Base-by-base conservation (phyloP, 257 asterid species). In the Penstemon davidsonii region DNA sequence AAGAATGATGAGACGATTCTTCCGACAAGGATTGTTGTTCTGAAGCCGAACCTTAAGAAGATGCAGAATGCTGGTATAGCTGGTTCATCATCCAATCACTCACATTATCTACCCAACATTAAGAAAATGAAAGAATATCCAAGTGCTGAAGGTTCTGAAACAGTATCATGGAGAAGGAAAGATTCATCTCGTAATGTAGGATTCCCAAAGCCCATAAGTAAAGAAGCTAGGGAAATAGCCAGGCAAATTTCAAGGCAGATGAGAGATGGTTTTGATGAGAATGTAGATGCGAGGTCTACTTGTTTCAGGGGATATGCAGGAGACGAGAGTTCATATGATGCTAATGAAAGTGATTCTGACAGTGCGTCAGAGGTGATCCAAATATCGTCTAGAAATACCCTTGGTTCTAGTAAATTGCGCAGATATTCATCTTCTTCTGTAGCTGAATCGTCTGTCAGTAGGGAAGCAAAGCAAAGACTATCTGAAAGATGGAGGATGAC, bases 401-500 rank as follows among this genome's bases (percentile, higher is more conserved):
- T 67, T 59, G 55, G 73, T 39, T 56, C 79, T 78, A 72, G 54
- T 47, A 55, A 76, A 55, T 55, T 58, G 70, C 47, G 52, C 45
- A 83, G 69, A 36, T 60, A 62, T 70, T 75, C 85, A 66, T 73
- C 81, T 39, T 64, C 78, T 69, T 53, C 60, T 79, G 69, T 70
- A 53, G 64, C 61, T 19, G 77, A 79, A 62, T 78, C 87, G 67
- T 65, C 81, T 63, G 77, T 76, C 60, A 77, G 70, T 61, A 83
- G 51, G 73, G 85, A 83, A 80, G 87, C 87, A 6, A 84, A 80
- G 62, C 76, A 73, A 73, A 81, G 84, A 72, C 66, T 77, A 19
- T 74, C 84, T 10, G 90, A 86, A 73, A 79, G 92, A 74, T 88
- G 96, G 95, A 86, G 78, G 81, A 73, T 72, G 78, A 66, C 84